Evolutionary conservation across 2,329 filamentous ascomycete genomes (phyloP), one percentile per base, ranked within the genome.

Genomic region (Penicillium italicum): DNA sequence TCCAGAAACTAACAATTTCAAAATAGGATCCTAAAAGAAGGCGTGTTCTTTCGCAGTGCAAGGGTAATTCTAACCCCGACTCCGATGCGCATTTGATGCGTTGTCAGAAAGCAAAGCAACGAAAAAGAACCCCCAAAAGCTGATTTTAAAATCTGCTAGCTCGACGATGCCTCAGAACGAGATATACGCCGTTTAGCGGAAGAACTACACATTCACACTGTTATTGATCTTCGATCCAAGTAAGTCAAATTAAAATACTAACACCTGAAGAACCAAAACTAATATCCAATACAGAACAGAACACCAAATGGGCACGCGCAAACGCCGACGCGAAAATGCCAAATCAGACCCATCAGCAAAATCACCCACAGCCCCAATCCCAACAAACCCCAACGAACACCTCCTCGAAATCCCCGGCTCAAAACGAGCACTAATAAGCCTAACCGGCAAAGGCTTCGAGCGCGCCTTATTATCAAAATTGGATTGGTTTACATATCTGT

Each of bases 201-300:
- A 8, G 79, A 84, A 31, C 80, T 87, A 62, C 79, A 82, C 22
- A 82, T 96, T 60, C 83, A 80, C 62, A 90, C 85, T 2, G 82
- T 96, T 38, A 82, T 96, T 57, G 91, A 96, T 75, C 77, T 96
- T 11, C 83, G 91, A 53, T 90, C 90, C 59, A 85, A 87, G 85
- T 90, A 79, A 57, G 72, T 56, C n/a, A 30, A 14, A 18, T n/a
- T n/a, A n/a, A n/a, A n/a, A n/a, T n/a, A n/a, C n/a, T n/a, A n/a
- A n/a, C n/a, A n/a, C n/a, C n/a, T n/a, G n/a, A n/a, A n/a, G n/a
- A n/a, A n/a, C n/a, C n/a, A 30, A 14, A 18, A 16, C 18, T 28
- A 42, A 40, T 36, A 14, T 16, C 18, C 16, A 42, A 50, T 14
- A 88, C 54, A 89, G 86, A 62, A 90, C 89, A 22, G 90, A 93